Evolutionary conservation across 345 rosid genomes (phyloP), one percentile per base, ranked within the genome.

Genomic region (Gossypium bickii): DNA sequence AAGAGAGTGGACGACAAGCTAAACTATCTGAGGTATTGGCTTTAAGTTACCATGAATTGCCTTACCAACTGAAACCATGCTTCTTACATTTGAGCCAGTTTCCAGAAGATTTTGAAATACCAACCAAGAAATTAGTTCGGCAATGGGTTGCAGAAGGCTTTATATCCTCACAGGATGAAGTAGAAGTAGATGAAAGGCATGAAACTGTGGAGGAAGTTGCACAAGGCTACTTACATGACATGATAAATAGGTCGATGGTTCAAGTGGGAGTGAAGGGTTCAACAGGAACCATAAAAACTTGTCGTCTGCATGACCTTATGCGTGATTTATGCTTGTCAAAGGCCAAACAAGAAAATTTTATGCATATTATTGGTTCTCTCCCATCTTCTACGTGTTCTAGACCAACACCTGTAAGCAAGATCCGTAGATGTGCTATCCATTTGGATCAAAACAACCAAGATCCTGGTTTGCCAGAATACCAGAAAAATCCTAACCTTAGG

Each of bases 271-370:
- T 65, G n/a, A 76, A 67, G 9, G 71, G 77, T n/a, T 74, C 60
- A 47, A 76, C 76, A 8, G 85, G 85, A 67, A 79, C 75, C 63
- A 74, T 83, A 48, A 79, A 77, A 65, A 73, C 72, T 16, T 85
- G 86, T 20, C 80, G 64, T 38, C 82, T 85, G 44, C 85, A 85
- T 16, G 82, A 85, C 49, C 75, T 81, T 61, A 78, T 86, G 80
- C 80, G 86, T 18, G 85, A 83, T 6, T 48, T 83, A 9, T 77
- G 82, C 58, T 5, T 83, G 71, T 25, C 6, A 1, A 83, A 77
- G 63, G 85, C 83, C 20, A 76, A 15, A 51, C 66, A 74, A 22
- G 82, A 74, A 17, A 81, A 71, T 49, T 83, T 83, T 55, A 60
- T 81, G 4, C 64, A 53, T 34, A 67, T 76, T 62, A 44, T 49